Conservation (phyloP, 192 early-diverging fungal species). For the Linnemannia zychae region DNA sequence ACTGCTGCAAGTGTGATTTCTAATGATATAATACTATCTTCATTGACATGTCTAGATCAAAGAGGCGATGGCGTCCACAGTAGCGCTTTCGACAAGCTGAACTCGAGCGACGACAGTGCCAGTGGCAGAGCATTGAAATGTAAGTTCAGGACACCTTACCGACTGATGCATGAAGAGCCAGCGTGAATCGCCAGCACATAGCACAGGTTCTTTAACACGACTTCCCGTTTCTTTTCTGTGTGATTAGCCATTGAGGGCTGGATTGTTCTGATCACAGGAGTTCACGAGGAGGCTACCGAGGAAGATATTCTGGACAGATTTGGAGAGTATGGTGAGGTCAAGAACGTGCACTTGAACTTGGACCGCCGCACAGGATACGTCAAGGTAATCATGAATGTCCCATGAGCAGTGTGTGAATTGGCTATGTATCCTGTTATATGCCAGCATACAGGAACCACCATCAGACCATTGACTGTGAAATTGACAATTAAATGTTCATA, state of each 20-base stretch:
- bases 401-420: not conserved
- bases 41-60: slow-evolving; percentile 19
- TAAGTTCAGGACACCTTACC: slow-evolving; percentile 8
- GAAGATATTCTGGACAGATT: slow-evolving; percentile 91
- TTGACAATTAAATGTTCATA: slow-evolving; percentile 33
- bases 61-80: slow-evolving; percentile 33
- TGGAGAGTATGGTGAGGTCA: slow-evolving; percentile 91
- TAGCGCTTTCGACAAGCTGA: slow-evolving; percentile 40
- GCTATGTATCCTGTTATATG: not conserved
- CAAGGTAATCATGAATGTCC: slow-evolving; percentile 72
- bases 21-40: not conserved
- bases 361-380: slow-evolving; percentile 96
- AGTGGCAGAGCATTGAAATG: slow-evolving; percentile 46
- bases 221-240: not conserved
- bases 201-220: not conserved
- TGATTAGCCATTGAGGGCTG: slow-evolving; percentile 89
- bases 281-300: slow-evolving; percentile 96
- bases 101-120: slow-evolving; percentile 39
- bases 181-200: not conserved
- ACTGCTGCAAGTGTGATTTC: not conserved
- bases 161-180: not conserved
- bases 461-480: not conserved
- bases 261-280: slow-evolving; percentile 92
- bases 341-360: slow-evolving; percentile 92
- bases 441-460: not conserved